Evolutionary conservation across 2,329 filamentous ascomycete genomes (phyloP).

Genomic region (Neofusicoccum cordaticola): DNA sequence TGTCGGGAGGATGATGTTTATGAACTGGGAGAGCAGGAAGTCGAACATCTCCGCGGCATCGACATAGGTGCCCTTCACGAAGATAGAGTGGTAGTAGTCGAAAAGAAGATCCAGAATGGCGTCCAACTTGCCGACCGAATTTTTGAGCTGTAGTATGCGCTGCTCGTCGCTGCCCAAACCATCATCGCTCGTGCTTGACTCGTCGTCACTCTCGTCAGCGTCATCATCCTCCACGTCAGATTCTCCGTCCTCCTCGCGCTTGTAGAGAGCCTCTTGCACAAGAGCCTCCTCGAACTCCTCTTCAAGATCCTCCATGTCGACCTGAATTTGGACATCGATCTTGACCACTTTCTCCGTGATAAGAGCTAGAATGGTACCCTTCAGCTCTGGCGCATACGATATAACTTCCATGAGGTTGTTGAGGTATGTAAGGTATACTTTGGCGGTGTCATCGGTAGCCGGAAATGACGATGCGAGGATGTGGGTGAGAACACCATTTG

Average conservation of each 20-base stretch:
- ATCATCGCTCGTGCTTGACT: slow-evolving; percentile 67
- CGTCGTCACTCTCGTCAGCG: slow-evolving; percentile 62
- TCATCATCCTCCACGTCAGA: slow-evolving; percentile 45
- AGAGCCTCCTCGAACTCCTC: slow-evolving; percentile 79
- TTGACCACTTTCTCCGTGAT: slow-evolving; percentile 86
- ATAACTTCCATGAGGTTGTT: slow-evolving; percentile 77
- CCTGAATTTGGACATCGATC: slow-evolving; percentile 92
- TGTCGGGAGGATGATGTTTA: slow-evolving; percentile 82
- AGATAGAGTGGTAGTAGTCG: slow-evolving; percentile 71
- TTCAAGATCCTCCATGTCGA: slow-evolving; percentile 88
- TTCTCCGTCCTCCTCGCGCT: slow-evolving; percentile 41
- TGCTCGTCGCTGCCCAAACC: slow-evolving; percentile 55
- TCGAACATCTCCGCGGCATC: slow-evolving; percentile 72
- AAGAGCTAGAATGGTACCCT: slow-evolving; percentile 75
- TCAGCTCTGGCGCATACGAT: slow-evolving; percentile 73
- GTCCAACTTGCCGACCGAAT: slow-evolving; percentile 88
- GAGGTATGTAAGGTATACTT: slow-evolving; percentile 82
- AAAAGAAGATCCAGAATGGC: slow-evolving; percentile 86
- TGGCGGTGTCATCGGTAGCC: slow-evolving; percentile 70
- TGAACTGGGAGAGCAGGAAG: slow-evolving; percentile 80
- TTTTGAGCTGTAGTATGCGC: slow-evolving; percentile 69
- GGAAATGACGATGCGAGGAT: slow-evolving; percentile 70
- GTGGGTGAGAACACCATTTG: slow-evolving; percentile 65
- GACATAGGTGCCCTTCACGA: slow-evolving; percentile 62
- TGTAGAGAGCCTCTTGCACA: slow-evolving; percentile 51